Evolutionary conservation across 208 protist species (phyloP).

Genomic region (Eutreptiella sp.): DNA sequence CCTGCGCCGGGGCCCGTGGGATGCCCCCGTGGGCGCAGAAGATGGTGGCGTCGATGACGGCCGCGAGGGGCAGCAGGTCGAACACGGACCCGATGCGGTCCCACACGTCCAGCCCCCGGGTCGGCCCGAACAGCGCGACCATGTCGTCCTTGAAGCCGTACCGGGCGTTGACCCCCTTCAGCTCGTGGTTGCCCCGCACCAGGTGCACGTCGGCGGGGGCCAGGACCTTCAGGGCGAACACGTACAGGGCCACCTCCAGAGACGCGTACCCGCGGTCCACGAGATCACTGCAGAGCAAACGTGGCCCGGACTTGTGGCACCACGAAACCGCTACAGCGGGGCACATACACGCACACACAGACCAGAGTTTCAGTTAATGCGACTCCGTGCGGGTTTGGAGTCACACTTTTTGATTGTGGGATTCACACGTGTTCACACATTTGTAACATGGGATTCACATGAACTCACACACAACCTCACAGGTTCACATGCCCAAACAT

Average conservation of each 20-base stretch:
- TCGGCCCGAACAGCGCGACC: constrained; percentile 61
- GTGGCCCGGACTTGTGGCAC: no score
- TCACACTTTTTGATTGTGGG: no score
- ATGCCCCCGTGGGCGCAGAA: constrained; percentile 89
- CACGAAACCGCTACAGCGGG: no score
- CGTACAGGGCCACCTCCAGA: constrained; percentile 76
- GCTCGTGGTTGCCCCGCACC: constrained; percentile 86
- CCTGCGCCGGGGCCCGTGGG: constrained; percentile 62
- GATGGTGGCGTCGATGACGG: constrained; percentile 80
- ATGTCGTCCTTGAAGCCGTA: constrained; percentile 84
- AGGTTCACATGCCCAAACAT: no score
- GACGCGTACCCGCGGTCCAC: constrained; percentile 91
- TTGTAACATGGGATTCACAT: no score
- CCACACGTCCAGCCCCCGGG: constrained; percentile 77
- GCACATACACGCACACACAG: no score
- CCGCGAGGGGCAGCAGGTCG: constrained; percentile 71
- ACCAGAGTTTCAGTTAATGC: no score
- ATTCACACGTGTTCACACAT: no score
- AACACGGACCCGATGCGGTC: constrained; percentile 67
- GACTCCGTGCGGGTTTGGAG: no score
- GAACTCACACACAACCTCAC: no score
- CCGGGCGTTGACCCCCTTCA: constrained; percentile 75
- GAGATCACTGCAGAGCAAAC: constrained; percentile 60
- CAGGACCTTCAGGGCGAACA: constrained; percentile 82
- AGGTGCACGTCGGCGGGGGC: constrained; percentile 78